Percentiles rank a stretch among this genome's conserved stretches.
Evolutionary conservation across 1,284 basidiomycete genomes (phyloP).

Genomic region (Fomes fomentarius): DNA sequence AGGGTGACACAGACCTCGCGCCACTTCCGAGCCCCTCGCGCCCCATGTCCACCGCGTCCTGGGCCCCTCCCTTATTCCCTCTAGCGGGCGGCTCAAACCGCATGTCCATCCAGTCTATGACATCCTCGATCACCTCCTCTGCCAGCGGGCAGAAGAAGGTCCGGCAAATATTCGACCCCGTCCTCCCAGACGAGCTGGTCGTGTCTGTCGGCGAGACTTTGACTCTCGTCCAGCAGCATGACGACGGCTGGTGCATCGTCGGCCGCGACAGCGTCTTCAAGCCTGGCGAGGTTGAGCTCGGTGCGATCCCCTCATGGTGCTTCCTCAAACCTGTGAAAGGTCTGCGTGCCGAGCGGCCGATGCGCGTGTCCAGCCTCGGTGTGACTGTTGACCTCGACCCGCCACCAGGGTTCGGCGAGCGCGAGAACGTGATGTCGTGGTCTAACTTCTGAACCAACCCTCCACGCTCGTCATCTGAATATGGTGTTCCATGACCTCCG

Average conservation of each 20-base stretch:
- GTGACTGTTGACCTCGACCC: slow-evolving; percentile 58
- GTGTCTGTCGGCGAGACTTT: slow-evolving; percentile 59
- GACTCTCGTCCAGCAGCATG: slow-evolving; percentile 58
- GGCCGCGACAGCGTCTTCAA: slow-evolving; percentile 54
- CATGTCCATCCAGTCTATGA: slow-evolving; percentile 30
- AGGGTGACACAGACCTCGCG: too few species aligned
- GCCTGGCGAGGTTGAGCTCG: slow-evolving; percentile 55
- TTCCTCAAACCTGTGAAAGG: slow-evolving; percentile 67
- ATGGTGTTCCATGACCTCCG: neutral
- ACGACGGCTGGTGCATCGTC: slow-evolving; percentile 79
- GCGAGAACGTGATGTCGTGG: slow-evolving; percentile 65
- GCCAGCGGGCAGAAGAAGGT: slow-evolving; percentile 52
- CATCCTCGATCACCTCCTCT: slow-evolving; percentile 40
- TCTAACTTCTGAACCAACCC: slow-evolving; percentile 59
- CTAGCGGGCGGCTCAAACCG: slow-evolving; percentile 37
- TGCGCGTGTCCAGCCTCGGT: slow-evolving; percentile 62
- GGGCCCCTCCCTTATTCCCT: slow-evolving; percentile 34
- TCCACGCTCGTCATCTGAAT: neutral
- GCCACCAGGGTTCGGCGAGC: slow-evolving; percentile 35
- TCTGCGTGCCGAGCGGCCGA: slow-evolving; percentile 59
- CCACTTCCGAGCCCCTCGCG: slow-evolving; percentile 13
- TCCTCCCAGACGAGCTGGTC: slow-evolving; percentile 72
- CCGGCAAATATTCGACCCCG: slow-evolving; percentile 63
- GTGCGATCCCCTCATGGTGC: slow-evolving; percentile 73
- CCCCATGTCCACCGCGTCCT: slow-evolving; percentile 30